phyloP scores from a whole-genome alignment of 495 filamentous ascomycete genomes.

The Niebla homalea region DNA sequence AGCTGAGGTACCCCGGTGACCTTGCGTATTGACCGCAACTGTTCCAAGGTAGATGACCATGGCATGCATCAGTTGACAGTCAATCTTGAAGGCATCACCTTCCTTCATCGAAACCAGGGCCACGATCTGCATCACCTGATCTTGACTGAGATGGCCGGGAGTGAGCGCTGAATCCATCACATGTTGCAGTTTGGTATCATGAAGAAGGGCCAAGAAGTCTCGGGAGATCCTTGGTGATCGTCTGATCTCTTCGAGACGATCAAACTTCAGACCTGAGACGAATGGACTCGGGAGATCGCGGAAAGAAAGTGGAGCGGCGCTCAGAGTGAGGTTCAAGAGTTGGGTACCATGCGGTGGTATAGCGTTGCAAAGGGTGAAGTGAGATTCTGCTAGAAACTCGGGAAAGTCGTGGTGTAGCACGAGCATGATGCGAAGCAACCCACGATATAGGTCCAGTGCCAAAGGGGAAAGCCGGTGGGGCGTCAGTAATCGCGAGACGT shows the following conservation, averaged over 20 bases:
- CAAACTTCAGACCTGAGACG: slow-evolving; percentile 63
- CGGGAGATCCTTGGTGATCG: slow-evolving; percentile 48
- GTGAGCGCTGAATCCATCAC: slow-evolving; percentile 54
- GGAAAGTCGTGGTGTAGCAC: slow-evolving; percentile 89
- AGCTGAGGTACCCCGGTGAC: slow-evolving; percentile 45
- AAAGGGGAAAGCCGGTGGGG: slow-evolving; percentile 51
- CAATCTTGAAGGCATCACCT: slow-evolving; percentile 26
- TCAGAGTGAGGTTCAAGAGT: slow-evolving; percentile 77
- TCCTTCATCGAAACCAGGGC: slow-evolving; percentile 45
- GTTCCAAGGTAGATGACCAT: slow-evolving; percentile 72
- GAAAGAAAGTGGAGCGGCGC: slow-evolving; percentile 64
- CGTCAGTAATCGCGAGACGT: slow-evolving; percentile 71
- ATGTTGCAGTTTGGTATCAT: slow-evolving; percentile 49
- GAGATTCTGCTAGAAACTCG: slow-evolving; percentile 79
- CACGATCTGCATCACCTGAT: slow-evolving; percentile 56
- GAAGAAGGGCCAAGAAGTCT: slow-evolving; percentile 45
- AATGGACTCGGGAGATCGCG: slow-evolving; percentile 73
- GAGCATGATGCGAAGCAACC: slow-evolving; percentile 64
- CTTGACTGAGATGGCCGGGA: slow-evolving; percentile 43
- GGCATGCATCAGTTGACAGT: slow-evolving; percentile 62
- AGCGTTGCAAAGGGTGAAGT: slow-evolving; percentile 69
- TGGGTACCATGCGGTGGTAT: slow-evolving; percentile 80
- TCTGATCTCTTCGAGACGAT: slow-evolving; percentile 64
- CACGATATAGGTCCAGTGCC: slow-evolving; percentile 73
- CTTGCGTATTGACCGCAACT: slow-evolving; percentile 45